Conservation (phyloP, 164 flowering plant species). For the Magnolia kwangsiensis region DNA sequence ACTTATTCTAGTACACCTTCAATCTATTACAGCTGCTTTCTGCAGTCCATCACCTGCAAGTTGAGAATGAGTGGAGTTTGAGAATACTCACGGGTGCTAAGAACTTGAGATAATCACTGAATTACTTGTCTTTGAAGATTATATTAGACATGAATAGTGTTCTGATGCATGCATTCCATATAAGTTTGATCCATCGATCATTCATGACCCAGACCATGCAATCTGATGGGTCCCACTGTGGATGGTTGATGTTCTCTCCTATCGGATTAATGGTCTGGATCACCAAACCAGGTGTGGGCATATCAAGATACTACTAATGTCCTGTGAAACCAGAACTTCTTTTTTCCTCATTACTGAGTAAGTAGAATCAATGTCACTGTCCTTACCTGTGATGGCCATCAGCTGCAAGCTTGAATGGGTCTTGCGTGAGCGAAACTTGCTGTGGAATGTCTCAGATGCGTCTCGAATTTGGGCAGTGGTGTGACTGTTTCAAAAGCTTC, state of each 20-base stretch:
- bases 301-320: constrained; percentile 19
- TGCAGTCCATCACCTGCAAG: constrained; percentile 19
- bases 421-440: constrained; percentile 20
- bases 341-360: neutral
- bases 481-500: constrained; percentile 84
- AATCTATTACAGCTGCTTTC: constrained; percentile 7
- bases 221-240: neutral
- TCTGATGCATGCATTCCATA: neutral
- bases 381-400: constrained; percentile 4
- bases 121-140: neutral
- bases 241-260: neutral
- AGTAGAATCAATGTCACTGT: neutral
- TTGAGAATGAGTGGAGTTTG: neutral
- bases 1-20: neutral
- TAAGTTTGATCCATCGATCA: neutral
- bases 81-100: neutral
- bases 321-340: neutral
- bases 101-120: neutral
- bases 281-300: neutral
- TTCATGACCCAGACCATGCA: neutral
- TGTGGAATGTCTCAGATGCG: constrained; percentile 14
- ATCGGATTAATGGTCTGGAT: neutral
- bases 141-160: neutral
- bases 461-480: constrained; percentile 31
- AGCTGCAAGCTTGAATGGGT: constrained; percentile 30